A percentile compares a stretch with the other conserved stretches of the same genome.
phyloP scores from a whole-genome alignment of 352 stramenopile species.

The Pythium folliculosum region DNA sequence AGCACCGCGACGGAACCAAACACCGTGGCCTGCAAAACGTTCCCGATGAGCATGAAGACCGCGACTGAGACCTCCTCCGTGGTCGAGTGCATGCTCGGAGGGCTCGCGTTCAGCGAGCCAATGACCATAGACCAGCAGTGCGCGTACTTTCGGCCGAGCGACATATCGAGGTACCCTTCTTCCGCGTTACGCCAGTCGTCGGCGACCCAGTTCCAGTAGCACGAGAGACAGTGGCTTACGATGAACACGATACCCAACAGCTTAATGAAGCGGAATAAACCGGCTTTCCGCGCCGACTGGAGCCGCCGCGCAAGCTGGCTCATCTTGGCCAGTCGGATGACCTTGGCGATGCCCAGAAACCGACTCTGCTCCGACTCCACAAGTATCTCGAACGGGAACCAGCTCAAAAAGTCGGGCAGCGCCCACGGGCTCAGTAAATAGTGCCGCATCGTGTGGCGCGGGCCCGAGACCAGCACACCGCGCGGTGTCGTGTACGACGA shows the following conservation, averaged over 20 bases:
- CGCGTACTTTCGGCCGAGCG: conserved; percentile 46
- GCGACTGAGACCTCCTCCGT: conserved; percentile 60
- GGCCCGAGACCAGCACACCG: conserved; percentile 52
- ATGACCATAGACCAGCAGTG: conserved; percentile 64
- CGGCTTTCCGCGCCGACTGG: conserved; percentile 67
- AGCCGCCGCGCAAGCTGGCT: conserved; percentile 57
- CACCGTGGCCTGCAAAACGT: conserved; percentile 67
- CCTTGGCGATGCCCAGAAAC: conserved; percentile 66
- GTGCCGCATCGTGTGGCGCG: conserved; percentile 39
- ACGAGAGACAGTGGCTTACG: conserved; percentile 59
- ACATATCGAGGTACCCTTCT: conserved; percentile 30
- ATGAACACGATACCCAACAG: conserved; percentile 59
- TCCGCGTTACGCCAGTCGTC: conserved; percentile 44
- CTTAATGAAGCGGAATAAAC: conserved; percentile 53
- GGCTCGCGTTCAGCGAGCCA: conserved; percentile 64
- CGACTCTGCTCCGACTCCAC: conserved; percentile 35
- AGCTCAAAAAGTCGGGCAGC: conserved; percentile 64
- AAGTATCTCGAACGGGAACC: conserved; percentile 66
- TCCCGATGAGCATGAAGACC: conserved; percentile 72
- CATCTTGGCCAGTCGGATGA: conserved; percentile 68
- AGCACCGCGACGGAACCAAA: conserved; percentile 69
- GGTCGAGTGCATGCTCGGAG: conserved; percentile 53
- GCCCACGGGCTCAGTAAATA: conserved; percentile 65
- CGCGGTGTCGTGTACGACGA: conserved; percentile 59
- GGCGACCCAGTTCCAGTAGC: conserved; percentile 68